These are phyloP conservation scores for Meredithiella fracta DNA, from an alignment of 2,329 filamentous ascomycete genomes.

Conservation along the genomic window DNA sequence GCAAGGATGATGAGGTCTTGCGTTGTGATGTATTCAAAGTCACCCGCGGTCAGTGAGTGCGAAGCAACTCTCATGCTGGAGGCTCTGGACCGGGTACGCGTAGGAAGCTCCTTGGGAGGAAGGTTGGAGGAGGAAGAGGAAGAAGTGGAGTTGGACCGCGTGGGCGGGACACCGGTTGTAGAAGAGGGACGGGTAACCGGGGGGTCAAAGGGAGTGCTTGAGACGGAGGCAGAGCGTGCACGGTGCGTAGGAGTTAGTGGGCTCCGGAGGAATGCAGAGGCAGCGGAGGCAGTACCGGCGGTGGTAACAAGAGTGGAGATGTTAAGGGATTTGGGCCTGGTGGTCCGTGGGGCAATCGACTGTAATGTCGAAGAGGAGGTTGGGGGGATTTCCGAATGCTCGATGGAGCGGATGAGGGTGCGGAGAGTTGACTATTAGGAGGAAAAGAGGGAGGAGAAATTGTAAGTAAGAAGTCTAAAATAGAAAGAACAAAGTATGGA, in stretches of 20 bases:
- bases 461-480: not conserved
- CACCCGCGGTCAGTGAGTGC: slow-evolving; percentile 2
- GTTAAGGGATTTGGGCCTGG: not conserved
- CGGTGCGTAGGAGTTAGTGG: slow-evolving; percentile 5
- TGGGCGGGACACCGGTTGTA: not conserved
- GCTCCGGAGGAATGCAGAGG: not conserved
- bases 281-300: not conserved
- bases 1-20: slow-evolving; percentile 3
- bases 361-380: too few species aligned
- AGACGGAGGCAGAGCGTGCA: slow-evolving; percentile 7
- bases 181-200: not conserved
- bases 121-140: not conserved
- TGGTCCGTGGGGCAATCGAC: too few species aligned
- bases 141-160: not conserved
- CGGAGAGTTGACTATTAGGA: slow-evolving; percentile 7
- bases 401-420: slow-evolving; percentile 8
- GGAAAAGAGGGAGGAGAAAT: not conserved
- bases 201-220: slow-evolving; percentile 1
- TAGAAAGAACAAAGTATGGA: too few species aligned
- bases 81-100: slow-evolving; percentile 8
- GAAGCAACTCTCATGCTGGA: slow-evolving; percentile 9
- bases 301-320: not conserved
- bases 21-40: slow-evolving; percentile 12
- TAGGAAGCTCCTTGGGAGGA: not conserved
- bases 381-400: not conserved